Conservation (phyloP, 2,329 filamentous ascomycete species). For the Madurella mycetomatis region DNA sequence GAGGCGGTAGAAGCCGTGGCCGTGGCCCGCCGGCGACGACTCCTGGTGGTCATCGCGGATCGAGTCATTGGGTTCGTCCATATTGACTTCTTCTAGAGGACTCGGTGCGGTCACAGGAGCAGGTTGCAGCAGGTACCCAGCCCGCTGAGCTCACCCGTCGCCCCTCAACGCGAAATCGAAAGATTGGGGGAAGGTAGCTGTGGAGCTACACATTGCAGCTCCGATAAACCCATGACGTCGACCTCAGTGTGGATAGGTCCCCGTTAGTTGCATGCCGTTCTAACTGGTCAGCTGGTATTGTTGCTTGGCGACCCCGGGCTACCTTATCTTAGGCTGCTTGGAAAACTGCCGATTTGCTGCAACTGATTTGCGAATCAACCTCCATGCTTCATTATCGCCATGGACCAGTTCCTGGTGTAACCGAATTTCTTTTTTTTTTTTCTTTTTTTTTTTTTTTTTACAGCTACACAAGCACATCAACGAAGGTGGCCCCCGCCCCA, state of each 20-base stretch:
- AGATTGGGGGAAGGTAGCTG: not conserved
- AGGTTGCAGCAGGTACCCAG: not conserved
- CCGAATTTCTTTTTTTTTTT: no score
- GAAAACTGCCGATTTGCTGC: no score
- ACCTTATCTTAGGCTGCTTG: no score
- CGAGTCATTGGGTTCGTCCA: constrained; percentile 11
- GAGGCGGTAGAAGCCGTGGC: constrained; percentile 53
- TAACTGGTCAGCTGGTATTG: not conserved
- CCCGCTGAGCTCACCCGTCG: not conserved
- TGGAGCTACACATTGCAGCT: constrained; percentile 2
- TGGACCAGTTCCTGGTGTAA: no score
- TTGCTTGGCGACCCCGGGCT: constrained; percentile 1
- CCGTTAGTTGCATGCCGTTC: constrained; percentile 7
- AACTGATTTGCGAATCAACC: no score
- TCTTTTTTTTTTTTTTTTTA: no score
- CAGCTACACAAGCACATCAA: no score
- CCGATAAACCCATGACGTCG: constrained; percentile 18
- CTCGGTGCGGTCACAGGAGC: constrained; percentile 8
- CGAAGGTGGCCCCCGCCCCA: no score
- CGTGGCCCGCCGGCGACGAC: constrained; percentile 17
- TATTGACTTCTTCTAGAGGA: constrained; percentile 4
- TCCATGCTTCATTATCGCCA: no score
- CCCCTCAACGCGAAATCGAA: constrained; percentile 2
- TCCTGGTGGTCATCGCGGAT: constrained; percentile 18
- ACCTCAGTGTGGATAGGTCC: not conserved